Percentiles rank a stretch among this genome's conserved stretches.
These are phyloP conservation scores for Vigna nakashimae DNA, from an alignment of 306 rosid genomes.

Conservation along the genomic window DNA sequence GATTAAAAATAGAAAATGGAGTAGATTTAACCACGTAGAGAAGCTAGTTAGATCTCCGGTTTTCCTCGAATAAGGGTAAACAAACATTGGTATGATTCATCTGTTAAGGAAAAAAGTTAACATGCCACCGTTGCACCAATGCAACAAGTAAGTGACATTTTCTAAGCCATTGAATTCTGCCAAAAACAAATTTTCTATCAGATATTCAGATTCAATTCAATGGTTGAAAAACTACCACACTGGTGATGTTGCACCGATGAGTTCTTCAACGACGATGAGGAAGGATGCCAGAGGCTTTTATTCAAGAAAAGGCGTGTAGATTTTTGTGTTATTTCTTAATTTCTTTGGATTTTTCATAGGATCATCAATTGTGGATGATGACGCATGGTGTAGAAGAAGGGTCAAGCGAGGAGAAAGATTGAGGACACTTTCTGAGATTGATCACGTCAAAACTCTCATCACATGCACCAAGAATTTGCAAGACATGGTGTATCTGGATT, in stretches of 20 bases:
- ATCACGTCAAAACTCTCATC: constrained; percentile 1
- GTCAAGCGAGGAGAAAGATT: not conserved
- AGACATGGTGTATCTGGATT: constrained; percentile 20
- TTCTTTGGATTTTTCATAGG: constrained; percentile 35
- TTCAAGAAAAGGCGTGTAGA: constrained; percentile 36
- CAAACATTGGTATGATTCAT: constrained; percentile 19
- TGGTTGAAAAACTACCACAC: constrained; percentile 47
- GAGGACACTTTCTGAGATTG: not conserved
- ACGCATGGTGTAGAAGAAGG: not conserved
- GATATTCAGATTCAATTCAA: constrained; percentile 47
- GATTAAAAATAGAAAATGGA: constrained; percentile 38
- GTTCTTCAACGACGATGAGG: constrained; percentile 41
- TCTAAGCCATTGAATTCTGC: constrained; percentile 44
- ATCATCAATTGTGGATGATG: constrained; percentile 32
- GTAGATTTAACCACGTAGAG: constrained; percentile 40
- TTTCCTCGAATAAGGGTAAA: constrained; percentile 47
- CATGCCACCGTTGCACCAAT: constrained; percentile 45
- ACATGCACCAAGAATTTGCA: constrained; percentile 3
- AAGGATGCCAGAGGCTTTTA: constrained; percentile 25
- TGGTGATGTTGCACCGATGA: constrained; percentile 34
- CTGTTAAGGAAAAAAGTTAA: constrained; percentile 19
- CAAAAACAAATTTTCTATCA: constrained; percentile 16
- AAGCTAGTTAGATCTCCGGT: constrained; percentile 44
- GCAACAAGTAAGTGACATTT: constrained; percentile 41
- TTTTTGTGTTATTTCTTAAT: constrained; percentile 19